Base-by-base conservation (phyloP, 176 grass and related monocot species). In the Musa beccarii region DNA sequence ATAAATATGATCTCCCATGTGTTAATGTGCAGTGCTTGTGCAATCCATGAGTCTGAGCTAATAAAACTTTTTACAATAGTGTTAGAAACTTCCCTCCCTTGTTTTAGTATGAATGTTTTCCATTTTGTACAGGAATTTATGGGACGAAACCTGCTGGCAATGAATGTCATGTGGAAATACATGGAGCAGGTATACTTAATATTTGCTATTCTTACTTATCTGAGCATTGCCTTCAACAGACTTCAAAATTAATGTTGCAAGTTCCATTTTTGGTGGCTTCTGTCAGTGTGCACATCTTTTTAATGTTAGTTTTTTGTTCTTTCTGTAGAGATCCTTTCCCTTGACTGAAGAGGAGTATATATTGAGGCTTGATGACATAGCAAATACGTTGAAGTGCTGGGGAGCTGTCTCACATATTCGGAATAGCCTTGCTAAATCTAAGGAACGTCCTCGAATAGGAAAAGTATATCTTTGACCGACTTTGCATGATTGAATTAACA, bases 121-220 rank as follows among this genome's bases (percentile, higher is more conserved):
- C 9, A 17, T 25, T 83, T 53, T 25, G 67, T 51, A 74, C 84
- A 92, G 90, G 78, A 98, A 83, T 98, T 98, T 76, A 91, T 98
- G 95, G 95, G 95, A 5, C 79, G 85, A 63, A 93, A 75, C 56
- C 84, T 98, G 34, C 70, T 98, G 43, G 90, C 95, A 1, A 93
- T 98, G 95, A 98, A 98, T 78, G 95, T 98, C n/a, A 98, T 98
- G 95, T 98, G 95, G 95, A 98, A 98, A 73, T 98, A 98, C 80
- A 71, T 90, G 81, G 95, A 98, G 78, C 95, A 96, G 63, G 89
- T 92, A 66, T 82, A 11, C 22, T 52, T 11, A 68, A n/a, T 34
- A 25, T 59, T 22, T 51, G 25, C 29, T 6, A 72, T 53, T 20
- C 51, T 84, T 79, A 9, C 2, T 75, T 71, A 66, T 51, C 9